Base-by-base conservation (phyloP, 495 filamentous ascomycete species). In the Opeltia flavorubescens region DNA sequence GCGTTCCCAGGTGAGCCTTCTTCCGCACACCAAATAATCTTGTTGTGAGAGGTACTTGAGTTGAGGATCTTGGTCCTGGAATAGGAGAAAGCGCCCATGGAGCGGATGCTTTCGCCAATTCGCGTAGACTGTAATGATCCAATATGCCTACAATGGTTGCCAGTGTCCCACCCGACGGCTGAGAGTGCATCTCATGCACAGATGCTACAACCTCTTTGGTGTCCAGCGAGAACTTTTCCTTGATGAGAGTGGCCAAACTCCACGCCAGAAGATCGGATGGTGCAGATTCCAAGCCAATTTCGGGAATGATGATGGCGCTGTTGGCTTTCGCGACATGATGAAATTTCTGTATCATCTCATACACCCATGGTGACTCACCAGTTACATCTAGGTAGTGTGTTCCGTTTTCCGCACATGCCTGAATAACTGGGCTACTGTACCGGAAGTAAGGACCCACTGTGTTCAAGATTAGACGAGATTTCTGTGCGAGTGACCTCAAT, bases 331-430 rank as follows among this genome's bases (percentile, higher is more conserved):
- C 91, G 1, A 64, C 71, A 11, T 77, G 70, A 48, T 89, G 75
- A 57, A 94, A 91, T 52, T 86, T 84, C 15, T 78, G 69, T 46
- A 95, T 77, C 70, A 95, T 91, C 21, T 75, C 65, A 48, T 72
- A 66, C 23, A 88, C 73, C 76, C 83, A 98, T 6, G 85, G 83
- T 6, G 77, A 75, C 59, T 98, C 91, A 30, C 89, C 89, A 11
- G 89, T 95, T 29, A 77, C 76, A 66, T 95, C 89, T 35, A 96
- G 67, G 59, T 95, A 95, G 60, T 95, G 88, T 11, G 89, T 95
- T 20, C 89, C 89, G 50, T 78, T 78, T 41, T 77, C 72, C 26
- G 85, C 86, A 60, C 89, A 96, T n/a, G 89, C 88, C 53, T 83
- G 80, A 45, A 96, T 77, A 17, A 88, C 86, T 34, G 75, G 74